phyloP scores from a whole-genome alignment of 805 yeast species.

The Metschnikowia cubensis region DNA sequence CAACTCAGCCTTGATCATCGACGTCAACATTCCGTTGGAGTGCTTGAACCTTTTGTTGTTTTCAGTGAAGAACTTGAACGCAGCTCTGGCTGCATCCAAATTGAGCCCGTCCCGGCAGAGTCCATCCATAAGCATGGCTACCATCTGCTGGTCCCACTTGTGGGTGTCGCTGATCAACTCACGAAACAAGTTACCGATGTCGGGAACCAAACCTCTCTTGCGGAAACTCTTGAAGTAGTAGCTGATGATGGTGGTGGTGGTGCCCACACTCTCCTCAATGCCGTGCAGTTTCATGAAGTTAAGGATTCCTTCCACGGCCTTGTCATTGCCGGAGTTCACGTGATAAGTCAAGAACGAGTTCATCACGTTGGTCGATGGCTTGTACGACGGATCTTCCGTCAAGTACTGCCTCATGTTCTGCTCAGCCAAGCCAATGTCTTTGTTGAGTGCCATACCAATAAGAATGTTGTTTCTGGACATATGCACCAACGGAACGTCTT shows the following conservation, averaged over 20 bases:
- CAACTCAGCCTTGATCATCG: slow-evolving; percentile 47
- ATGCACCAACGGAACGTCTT: slow-evolving; percentile 31
- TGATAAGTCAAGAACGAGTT: slow-evolving; percentile 48
- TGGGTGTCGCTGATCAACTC: slow-evolving; percentile 35
- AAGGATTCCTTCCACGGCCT: slow-evolving; percentile 47
- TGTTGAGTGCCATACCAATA: slow-evolving; percentile 40
- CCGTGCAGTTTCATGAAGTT: slow-evolving; percentile 38
- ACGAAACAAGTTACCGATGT: slow-evolving; percentile 36
- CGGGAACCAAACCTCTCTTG: slow-evolving; percentile 41
- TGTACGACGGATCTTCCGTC: slow-evolving; percentile 27
- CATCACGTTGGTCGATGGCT: slow-evolving; percentile 47
- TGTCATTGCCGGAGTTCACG: slow-evolving; percentile 37
- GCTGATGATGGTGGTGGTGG: slow-evolving; percentile 59
- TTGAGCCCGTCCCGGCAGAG: slow-evolving; percentile 46
- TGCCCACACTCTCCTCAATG: slow-evolving; percentile 55
- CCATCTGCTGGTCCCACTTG: slow-evolving; percentile 42
- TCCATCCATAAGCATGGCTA: slow-evolving; percentile 51
- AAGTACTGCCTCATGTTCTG: slow-evolving; percentile 35
- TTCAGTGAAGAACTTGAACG: slow-evolving; percentile 42
- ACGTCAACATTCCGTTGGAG: slow-evolving; percentile 37
- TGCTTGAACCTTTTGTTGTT: slow-evolving; percentile 23
- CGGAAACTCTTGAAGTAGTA: slow-evolving; percentile 44
- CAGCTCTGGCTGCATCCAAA: slow-evolving; percentile 46
- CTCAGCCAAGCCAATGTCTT: slow-evolving; percentile 44
- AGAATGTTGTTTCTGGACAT: slow-evolving; percentile 43